These are phyloP conservation scores for Sorghum bicolor DNA, from an alignment of 176 grass and related monocot species.

Conservation along the genomic window DNA sequence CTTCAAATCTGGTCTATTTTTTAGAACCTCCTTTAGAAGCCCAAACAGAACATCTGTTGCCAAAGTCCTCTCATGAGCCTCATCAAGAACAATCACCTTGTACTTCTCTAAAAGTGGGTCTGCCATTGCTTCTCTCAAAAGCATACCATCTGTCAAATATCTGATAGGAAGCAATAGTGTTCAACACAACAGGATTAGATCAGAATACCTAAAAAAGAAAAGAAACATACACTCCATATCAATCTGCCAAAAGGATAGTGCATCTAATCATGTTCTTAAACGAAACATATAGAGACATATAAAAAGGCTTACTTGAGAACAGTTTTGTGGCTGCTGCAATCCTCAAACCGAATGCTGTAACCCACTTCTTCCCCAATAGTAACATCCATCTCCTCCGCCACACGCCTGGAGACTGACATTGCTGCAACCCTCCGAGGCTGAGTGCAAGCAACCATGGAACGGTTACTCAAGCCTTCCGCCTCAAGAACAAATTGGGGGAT, in stretches of 20 bases:
- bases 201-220: conserved; percentile 61
- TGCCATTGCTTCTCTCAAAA: conserved; percentile 98
- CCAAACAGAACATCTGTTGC: conserved; percentile 95
- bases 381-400: conserved; percentile 99
- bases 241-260: conserved; percentile 54
- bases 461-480: conserved; percentile 59
- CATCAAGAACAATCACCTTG: conserved; percentile 96
- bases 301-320: conserved; percentile 83
- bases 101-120: conserved; percentile 96
- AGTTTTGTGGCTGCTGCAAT: conserved; percentile 97
- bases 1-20: conserved; percentile 82
- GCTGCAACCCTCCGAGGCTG: conserved; percentile 85
- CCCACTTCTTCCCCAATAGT: conserved; percentile 95
- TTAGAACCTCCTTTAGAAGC: conserved; percentile 90
- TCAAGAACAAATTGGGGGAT: conserved; percentile 98
- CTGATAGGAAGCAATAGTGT: conserved; percentile 96
- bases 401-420: conserved; percentile 94
- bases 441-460: conserved; percentile 85
- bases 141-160: conserved; percentile 99
- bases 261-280: conserved; percentile 27
- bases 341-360: conserved; percentile 97
- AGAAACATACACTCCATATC: conserved; percentile 43
- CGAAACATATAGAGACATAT: neutral
- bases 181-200: conserved; percentile 65
- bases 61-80: conserved; percentile 91